phyloP scores from a whole-genome alignment of 306 rosid genomes.

The Luffa acutangula region DNA sequence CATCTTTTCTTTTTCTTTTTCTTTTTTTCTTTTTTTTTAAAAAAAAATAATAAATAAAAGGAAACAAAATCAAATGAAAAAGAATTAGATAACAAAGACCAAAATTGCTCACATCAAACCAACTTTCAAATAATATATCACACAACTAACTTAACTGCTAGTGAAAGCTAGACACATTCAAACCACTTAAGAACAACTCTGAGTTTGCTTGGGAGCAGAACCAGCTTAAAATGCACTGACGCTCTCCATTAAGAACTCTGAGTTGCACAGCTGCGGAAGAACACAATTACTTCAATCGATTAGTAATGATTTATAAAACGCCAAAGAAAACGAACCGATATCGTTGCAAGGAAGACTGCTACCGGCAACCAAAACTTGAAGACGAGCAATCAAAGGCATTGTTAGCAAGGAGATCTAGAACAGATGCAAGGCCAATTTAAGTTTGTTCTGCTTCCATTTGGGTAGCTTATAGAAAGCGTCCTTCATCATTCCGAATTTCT shows the following conservation, averaged over 20 bases:
- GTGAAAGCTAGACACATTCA: conserved; percentile 33
- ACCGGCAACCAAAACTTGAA: conserved; percentile 39
- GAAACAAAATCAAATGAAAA: conserved; percentile 12
- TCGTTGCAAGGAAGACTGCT: conserved; percentile 25
- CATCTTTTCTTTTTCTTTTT: background rate
- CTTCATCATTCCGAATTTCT: conserved; percentile 68
- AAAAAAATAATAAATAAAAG: background rate
- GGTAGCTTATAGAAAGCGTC: conserved; percentile 69
- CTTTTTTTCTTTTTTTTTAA: background rate
- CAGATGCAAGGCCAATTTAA: conserved; percentile 70
- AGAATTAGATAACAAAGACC: background rate
- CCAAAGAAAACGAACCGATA: conserved; percentile 7
- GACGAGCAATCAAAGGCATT: conserved; percentile 22
- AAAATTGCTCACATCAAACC: conserved; percentile 29
- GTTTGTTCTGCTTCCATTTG: conserved; percentile 99
- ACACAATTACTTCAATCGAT: background rate
- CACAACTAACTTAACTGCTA: conserved; percentile 30
- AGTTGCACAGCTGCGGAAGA: conserved; percentile 34
- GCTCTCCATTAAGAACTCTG: conserved; percentile 56
- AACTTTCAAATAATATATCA: conserved; percentile 28
- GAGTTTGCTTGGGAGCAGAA: conserved; percentile 20
- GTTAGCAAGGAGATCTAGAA: conserved; percentile 39
- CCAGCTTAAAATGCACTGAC: conserved; percentile 65
- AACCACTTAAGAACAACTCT: conserved; percentile 27
- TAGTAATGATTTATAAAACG: background rate